These are phyloP conservation scores for Zygosaccharomyces lentus DNA, from an alignment of 805 yeast species.

Conservation along the genomic window DNA sequence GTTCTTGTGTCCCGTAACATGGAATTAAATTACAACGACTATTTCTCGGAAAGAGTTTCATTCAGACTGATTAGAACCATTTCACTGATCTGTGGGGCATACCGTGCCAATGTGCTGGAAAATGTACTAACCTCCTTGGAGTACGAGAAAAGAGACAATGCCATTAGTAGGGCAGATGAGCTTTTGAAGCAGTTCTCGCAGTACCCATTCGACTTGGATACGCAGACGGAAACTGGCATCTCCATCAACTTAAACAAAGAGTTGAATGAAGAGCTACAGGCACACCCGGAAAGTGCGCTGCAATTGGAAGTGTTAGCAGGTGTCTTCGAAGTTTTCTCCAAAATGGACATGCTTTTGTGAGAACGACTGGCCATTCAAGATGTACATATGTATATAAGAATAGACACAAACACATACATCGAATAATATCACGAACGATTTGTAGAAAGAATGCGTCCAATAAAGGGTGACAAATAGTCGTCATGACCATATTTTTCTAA, in stretches of 20 bases:
- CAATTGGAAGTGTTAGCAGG: slow-evolving; percentile 90
- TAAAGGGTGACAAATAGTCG: slow-evolving; percentile 18
- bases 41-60: slow-evolving; percentile 64
- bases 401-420: slow-evolving; percentile 6
- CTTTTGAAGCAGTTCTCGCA: slow-evolving; percentile 75
- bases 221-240: slow-evolving; percentile 58
- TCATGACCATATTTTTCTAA: slow-evolving; percentile 16
- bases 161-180: slow-evolving; percentile 93
- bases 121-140: slow-evolving; percentile 72
- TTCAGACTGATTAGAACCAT: slow-evolving; percentile 73
- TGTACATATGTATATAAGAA: slow-evolving; percentile 7
- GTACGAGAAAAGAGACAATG: slow-evolving; percentile 87
- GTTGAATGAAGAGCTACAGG: slow-evolving; percentile 43
- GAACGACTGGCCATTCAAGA: not conserved
- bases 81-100: slow-evolving; percentile 79
- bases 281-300: slow-evolving; percentile 46
- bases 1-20: slow-evolving; percentile 70
- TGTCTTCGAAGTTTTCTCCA: slow-evolving; percentile 80
- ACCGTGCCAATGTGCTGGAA: slow-evolving; percentile 95
- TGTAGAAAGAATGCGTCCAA: slow-evolving; percentile 3
- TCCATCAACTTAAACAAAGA: slow-evolving; percentile 61
- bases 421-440: not conserved
- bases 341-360: slow-evolving; percentile 84
- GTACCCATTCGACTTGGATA: slow-evolving; percentile 66
- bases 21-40: slow-evolving; percentile 51